Conservation (phyloP, 1,139 yeast genomes). For the Scheffersomyces insectosa region DNA sequence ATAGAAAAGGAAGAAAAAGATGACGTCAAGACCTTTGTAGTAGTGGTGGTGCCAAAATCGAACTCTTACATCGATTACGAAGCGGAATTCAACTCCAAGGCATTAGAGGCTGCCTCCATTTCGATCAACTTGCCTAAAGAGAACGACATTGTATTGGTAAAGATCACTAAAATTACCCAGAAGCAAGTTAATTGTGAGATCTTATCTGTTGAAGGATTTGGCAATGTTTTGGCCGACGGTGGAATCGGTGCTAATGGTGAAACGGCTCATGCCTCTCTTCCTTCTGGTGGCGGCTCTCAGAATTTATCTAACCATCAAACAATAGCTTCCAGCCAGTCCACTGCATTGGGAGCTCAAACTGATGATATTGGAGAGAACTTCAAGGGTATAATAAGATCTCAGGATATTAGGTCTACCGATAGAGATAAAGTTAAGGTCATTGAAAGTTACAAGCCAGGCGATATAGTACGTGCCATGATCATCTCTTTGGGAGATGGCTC, state of each 20-base stretch:
- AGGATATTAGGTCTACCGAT: conserved; percentile 89
- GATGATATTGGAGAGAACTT: conserved; percentile 86
- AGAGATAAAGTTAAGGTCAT: conserved; percentile 81
- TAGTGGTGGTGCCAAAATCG: conserved; percentile 31
- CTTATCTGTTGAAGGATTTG: conserved; percentile 70
- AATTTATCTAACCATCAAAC: conserved; percentile 39
- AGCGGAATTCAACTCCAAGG: conserved; percentile 17
- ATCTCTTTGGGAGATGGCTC: conserved; percentile 92
- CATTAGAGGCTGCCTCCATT: conserved; percentile 16
- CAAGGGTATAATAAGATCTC: conserved; percentile 83
- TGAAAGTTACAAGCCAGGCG: conserved; percentile 88
- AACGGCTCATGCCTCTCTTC: conserved; percentile 34
- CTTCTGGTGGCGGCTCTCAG: conserved; percentile 57
- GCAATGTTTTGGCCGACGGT: conserved; percentile 58
- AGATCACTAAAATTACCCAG: conserved; percentile 64
- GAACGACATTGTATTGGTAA: conserved; percentile 78
- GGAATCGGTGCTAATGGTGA: conserved; percentile 70
- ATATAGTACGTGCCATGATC: conserved; percentile 78
- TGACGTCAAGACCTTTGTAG: conserved; percentile 22
- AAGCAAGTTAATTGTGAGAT: conserved; percentile 84
- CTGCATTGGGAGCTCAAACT: conserved; percentile 39
- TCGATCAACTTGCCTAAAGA: conserved; percentile 74
- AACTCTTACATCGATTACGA: conserved; percentile 36
- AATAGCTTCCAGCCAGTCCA: conserved; percentile 47
- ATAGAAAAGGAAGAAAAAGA: conserved; percentile 15